Evolutionary conservation across 2,329 filamentous ascomycete genomes (phyloP).

Genomic region (Parastagonospora nodorum): DNA sequence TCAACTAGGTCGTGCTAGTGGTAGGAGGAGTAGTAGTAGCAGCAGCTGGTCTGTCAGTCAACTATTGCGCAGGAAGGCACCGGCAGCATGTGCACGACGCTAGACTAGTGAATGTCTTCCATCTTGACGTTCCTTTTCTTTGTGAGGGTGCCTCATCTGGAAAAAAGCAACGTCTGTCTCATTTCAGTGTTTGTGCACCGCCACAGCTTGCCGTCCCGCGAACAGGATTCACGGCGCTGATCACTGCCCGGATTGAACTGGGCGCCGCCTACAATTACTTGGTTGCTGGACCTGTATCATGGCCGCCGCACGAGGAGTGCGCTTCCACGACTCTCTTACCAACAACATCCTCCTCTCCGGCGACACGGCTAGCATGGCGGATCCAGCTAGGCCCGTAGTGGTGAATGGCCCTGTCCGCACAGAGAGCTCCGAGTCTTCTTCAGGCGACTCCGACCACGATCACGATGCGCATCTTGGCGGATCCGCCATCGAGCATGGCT

Average conservation of each 20-base stretch:
- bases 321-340: conserved; percentile 29
- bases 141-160: no score
- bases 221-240: conserved; percentile 11
- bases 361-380: conserved; percentile 24
- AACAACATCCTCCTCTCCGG: conserved; percentile 16
- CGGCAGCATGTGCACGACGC: conserved; percentile 1
- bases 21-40: background rate
- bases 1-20: background rate
- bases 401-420: conserved; percentile 33
- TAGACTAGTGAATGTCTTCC: background rate
- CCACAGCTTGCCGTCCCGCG: conserved; percentile 9
- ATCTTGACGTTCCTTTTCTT: no score
- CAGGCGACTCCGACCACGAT: conserved; percentile 52
- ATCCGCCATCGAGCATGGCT: conserved; percentile 46
- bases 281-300: conserved; percentile 13
- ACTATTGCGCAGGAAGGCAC: conserved; percentile 1
- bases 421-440: conserved; percentile 54
- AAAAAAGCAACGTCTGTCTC: background rate
- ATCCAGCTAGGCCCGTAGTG: conserved; percentile 36
- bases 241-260: conserved; percentile 10
- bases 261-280: background rate
- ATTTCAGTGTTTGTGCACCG: conserved; percentile 3
- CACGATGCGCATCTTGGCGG: conserved; percentile 52
- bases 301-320: conserved; percentile 34
- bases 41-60: background rate